Evolutionary conservation across 805 yeast genomes (phyloP), one percentile per base, ranked within the genome.

Genomic region (Diddensiella transvaalensis): DNA sequence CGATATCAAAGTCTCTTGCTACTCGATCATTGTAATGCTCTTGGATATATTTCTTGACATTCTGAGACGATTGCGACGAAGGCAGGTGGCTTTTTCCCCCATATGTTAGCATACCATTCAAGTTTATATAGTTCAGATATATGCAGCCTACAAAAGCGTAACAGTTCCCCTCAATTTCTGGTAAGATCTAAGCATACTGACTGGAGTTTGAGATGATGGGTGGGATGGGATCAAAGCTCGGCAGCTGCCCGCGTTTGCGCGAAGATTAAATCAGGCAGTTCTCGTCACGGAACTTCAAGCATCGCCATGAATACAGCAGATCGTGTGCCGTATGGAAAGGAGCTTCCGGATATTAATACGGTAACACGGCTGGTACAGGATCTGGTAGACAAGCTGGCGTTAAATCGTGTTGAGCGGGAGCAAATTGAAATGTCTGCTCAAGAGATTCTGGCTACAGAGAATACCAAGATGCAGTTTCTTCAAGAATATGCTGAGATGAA

Each of bases 111-210:
- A n/a, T n/a, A n/a, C 15, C 13, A 46, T 13, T 13, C 13, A 32
- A 32, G n/a, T n/a, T n/a, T n/a, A n/a, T n/a, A n/a, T n/a, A n/a
- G n/a, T n/a, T n/a, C n/a, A n/a, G n/a, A n/a, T n/a, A n/a, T n/a
- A n/a, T n/a, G n/a, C n/a, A n/a, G 53, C 66, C 46, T 62, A 65
- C 60, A 62, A 65, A 6, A 65, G 55, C 3, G 69, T 64, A 41
- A 62, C 56, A 23, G 58, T 56, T 18, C 57, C 58, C 26, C 63
- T 48, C 19, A 62, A 36, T 13, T 60, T 54, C 49, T 62, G 67
- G 29, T 57, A 58, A 2, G 65, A 52, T 19, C 58, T 50, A 36
- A 65, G 50, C 69, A 65, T 65, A 26, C n/a, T n/a, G n/a, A n/a
- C n/a, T n/a, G n/a, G n/a, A n/a, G n/a, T n/a, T n/a, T n/a, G n/a